Evolutionary conservation across 164 flowering plant genomes (phyloP).

Genomic region (Berberis thunbergii): DNA sequence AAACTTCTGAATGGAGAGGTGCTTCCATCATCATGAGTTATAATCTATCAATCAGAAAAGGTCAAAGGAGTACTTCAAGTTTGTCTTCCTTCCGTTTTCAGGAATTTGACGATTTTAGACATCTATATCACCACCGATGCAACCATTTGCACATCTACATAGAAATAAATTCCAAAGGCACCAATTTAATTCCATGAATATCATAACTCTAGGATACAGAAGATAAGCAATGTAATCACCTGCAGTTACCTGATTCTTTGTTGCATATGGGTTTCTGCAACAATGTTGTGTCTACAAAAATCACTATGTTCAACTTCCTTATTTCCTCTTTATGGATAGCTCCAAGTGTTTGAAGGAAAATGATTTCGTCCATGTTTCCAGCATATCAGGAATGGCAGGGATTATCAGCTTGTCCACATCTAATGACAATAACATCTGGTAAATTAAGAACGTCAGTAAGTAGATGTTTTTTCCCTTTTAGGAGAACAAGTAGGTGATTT

Average conservation of each 20-base stretch:
- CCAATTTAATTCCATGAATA: not conserved
- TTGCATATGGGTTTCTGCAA: constrained; percentile 39
- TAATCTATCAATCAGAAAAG: not conserved
- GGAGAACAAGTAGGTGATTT: too few relatives aligned
- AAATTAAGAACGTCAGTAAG: constrained; percentile 4
- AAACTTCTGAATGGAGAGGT: not conserved
- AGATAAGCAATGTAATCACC: not conserved
- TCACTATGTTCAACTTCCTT: constrained; percentile 46
- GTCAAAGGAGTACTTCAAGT: not conserved
- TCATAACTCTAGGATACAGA: not conserved
- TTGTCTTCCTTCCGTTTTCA: not conserved
- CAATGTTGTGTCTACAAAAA: constrained; percentile 59
- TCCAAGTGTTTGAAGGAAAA: constrained; percentile 64
- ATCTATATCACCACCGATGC: not conserved
- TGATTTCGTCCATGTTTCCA: constrained; percentile 63
- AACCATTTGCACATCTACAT: not conserved
- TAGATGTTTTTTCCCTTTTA: not conserved
- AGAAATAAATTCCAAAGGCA: not conserved
- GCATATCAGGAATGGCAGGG: constrained; percentile 65
- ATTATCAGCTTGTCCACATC: constrained; percentile 62
- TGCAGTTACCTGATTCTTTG: not conserved
- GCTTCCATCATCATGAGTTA: not conserved
- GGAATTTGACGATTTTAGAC: not conserved
- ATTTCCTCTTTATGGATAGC: constrained; percentile 32
- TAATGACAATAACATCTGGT: constrained; percentile 16